Base-by-base conservation (phyloP, 192 early-diverging fungal species). In the Umbelopsis ramanniana region DNA sequence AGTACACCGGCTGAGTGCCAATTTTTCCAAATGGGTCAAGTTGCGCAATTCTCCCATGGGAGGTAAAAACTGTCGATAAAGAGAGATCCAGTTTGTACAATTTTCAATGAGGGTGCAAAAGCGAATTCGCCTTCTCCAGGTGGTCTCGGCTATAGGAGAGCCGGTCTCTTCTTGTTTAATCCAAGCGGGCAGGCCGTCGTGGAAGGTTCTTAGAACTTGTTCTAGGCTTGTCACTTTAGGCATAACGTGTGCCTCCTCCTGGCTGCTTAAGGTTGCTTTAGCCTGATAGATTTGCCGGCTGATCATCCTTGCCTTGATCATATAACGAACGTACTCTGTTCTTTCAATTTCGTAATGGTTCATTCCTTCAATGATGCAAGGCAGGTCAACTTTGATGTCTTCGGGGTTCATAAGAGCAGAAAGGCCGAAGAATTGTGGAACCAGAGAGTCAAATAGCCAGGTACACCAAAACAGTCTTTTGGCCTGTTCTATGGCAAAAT, bases 401-500 rank as follows among this genome's bases (percentile, higher is more conserved):
- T 57, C 66, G 7, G 35, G 66, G 11, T 48, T 38, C 33, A 76
- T 76, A 12, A 71, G 26, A 7, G 66, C 22, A 0, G 50, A 52
- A 23, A 68, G 52, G 1, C 52, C 71, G 33, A 71, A 68, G 24
- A 76, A 72, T 11, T 76, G 75, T 3, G 75, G 70, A 3, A 76
- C 63, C 19, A 76, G 67, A 2, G 70, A 67, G 29, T 76, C 75
- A 63, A 68, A 72, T 15, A 76, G 67, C 75, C 75, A 76, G 7
- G 71, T 70, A 1, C 66, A 57, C 75, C 75, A 76, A 47, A 76
- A 76, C 10, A 72, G 45, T 0, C 75, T 66, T 60, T 76, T 76
- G 19, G 70, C 66, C 35, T 76, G 75, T 40, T 76, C 75, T 6
- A 53, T 52, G 23, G 67, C 71, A 55, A 57, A 72, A 6, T 52